Percentiles rank a stretch among this genome's conserved stretches.
These are phyloP conservation scores for Pholiota adiposa DNA, from an alignment of 1,284 basidiomycete genomes.

Conservation along the genomic window DNA sequence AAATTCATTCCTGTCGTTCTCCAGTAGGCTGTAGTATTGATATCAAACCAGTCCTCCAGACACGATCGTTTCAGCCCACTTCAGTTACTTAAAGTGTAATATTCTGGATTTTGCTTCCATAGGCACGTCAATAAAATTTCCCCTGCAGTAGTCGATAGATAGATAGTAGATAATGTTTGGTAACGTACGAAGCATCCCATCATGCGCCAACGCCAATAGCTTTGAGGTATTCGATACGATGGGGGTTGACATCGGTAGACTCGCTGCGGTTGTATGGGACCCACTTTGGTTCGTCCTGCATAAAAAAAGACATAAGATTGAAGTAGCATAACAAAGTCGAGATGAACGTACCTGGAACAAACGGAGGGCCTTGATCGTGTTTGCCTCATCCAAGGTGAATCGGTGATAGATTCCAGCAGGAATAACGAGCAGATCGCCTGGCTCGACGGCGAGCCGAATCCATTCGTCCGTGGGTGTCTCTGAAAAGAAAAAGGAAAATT, in stretches of 20 bases:
- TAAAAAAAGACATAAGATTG: neutral
- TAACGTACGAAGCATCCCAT: no score
- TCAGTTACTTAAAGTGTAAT: no score
- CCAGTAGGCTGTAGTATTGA: no score
- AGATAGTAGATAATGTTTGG: no score
- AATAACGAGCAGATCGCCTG: conserved; percentile 57
- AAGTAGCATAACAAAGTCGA: no score
- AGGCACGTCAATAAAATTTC: no score
- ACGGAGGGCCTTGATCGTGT: conserved; percentile 74
- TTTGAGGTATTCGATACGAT: conserved; percentile 65
- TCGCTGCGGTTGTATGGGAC: conserved; percentile 68
- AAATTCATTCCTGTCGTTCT: no score
- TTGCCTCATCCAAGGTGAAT: conserved; percentile 77
- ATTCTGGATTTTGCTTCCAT: no score
- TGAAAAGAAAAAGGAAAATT: conserved; percentile 25
- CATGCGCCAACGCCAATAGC: conserved; percentile 41
- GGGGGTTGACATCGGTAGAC: conserved; percentile 66
- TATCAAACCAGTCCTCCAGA: no score
- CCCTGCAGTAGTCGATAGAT: no score
- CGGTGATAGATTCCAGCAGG: conserved; percentile 80
- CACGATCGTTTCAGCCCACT: no score
- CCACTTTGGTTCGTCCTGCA: conserved; percentile 89
- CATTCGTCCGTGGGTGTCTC: conserved; percentile 65
- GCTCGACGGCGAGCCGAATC: conserved; percentile 72
- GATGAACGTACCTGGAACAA: conserved; percentile 66